Conservation (phyloP, 495 filamentous ascomycete genomes). For the Podospora pseudoanserina region DNA sequence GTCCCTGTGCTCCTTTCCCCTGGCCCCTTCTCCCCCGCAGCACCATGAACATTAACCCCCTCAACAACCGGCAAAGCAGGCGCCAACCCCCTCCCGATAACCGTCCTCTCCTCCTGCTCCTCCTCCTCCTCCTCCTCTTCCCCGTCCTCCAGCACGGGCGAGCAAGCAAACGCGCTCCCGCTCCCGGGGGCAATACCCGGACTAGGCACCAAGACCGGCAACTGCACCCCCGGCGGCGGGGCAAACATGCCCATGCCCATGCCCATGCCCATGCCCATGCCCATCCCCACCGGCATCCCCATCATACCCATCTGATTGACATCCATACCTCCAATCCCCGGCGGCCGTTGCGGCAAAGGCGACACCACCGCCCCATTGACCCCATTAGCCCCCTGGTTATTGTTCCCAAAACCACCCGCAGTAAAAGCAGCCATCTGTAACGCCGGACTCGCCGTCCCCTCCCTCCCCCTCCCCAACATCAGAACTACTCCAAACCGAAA, state of each 20-base stretch:
- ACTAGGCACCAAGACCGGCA: neutral
- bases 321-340: conserved; percentile 2
- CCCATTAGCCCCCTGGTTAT: neutral
- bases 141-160: conserved; percentile 5
- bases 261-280: neutral
- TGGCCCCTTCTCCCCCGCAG: neutral
- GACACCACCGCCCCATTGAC: neutral
- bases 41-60: neutral
- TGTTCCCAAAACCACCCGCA: neutral
- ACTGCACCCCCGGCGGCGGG: neutral
- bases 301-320: neutral
- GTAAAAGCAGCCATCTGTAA: neutral
- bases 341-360: conserved; percentile 7
- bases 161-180: conserved; percentile 4
- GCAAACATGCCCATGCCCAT: conserved; percentile 1
- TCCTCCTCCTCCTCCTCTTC: neutral
- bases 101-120: neutral
- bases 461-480: neutral
- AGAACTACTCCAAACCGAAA: conserved; percentile 15
- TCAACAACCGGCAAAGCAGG: conserved; percentile 9
- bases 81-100: conserved; percentile 3
- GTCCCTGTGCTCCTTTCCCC: conserved; percentile 1
- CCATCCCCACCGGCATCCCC: neutral
- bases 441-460: conserved; percentile 7
- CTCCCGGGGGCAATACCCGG: neutral